These are phyloP conservation scores for Rhinocladiella mackenziei DNA, from an alignment of 2,329 filamentous ascomycete genomes.

Conservation along the genomic window DNA sequence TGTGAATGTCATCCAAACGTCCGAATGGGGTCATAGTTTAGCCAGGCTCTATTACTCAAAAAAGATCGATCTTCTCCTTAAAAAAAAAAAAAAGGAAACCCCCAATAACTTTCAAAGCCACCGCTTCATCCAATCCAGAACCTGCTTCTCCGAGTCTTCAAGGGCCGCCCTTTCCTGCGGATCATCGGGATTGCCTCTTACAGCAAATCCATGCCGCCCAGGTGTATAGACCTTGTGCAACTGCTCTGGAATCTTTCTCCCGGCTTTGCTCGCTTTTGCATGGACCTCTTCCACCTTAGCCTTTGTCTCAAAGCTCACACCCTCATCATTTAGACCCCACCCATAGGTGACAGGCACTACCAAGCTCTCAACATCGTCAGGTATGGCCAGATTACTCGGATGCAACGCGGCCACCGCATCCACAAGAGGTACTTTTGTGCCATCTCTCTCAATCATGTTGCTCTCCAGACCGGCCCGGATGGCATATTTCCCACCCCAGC, in stretches of 20 bases:
- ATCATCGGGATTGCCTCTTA: constrained; percentile 39
- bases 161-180: constrained; percentile 34
- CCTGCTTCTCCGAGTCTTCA: constrained; percentile 37
- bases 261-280: constrained; percentile 24
- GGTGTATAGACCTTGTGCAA: constrained; percentile 36
- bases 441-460: constrained; percentile 32
- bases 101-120: constrained; percentile 23
- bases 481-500: constrained; percentile 59
- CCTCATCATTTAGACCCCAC: constrained; percentile 28
- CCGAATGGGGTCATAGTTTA: no score
- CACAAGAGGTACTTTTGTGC: constrained; percentile 40
- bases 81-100: no score
- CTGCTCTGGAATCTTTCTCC: constrained; percentile 31
- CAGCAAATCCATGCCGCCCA: constrained; percentile 37
- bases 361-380: constrained; percentile 43
- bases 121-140: constrained; percentile 28
- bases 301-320: constrained; percentile 25
- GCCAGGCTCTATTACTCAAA: no score
- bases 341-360: constrained; percentile 27
- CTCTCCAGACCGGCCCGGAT: constrained; percentile 45
- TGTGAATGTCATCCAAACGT: no score
- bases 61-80: no score
- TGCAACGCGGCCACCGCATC: constrained; percentile 54
- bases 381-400: constrained; percentile 48
- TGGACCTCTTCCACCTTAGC: constrained; percentile 28